Evolutionary conservation across 2,329 filamentous ascomycete species (phyloP).

Genomic region (Scytalidium sp.): DNA sequence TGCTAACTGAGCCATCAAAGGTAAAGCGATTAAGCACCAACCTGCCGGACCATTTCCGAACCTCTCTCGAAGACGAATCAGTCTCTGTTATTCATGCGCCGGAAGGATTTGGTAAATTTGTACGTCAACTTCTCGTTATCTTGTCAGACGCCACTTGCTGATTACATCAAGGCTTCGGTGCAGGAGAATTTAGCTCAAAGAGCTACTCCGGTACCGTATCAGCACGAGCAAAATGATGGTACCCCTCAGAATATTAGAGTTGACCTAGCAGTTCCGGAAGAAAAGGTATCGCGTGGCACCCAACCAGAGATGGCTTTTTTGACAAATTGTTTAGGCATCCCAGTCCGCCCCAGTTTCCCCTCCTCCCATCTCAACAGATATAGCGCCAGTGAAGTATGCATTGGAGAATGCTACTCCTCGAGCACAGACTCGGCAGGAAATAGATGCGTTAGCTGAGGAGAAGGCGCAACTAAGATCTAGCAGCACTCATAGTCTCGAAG

Average conservation of each 20-base stretch:
- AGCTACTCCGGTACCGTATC: constrained; percentile 28
- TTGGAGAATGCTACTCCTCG: constrained; percentile 72
- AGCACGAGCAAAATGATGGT: constrained; percentile 10
- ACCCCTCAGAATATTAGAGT: constrained; percentile 10
- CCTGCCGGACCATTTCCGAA: constrained; percentile 54
- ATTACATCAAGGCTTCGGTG: not conserved
- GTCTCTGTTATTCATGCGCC: constrained; percentile 91
- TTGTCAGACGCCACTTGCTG: no score
- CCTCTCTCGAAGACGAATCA: constrained; percentile 68
- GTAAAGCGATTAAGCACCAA: constrained; percentile 43
- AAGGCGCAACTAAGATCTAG: constrained; percentile 58
- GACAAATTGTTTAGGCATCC: constrained; percentile 13
- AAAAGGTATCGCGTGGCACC: not conserved
- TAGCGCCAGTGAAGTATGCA: constrained; percentile 64
- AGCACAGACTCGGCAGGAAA: constrained; percentile 78
- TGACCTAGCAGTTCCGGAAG: constrained; percentile 15
- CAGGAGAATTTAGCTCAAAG: constrained; percentile 12
- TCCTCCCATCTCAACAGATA: constrained; percentile 73
- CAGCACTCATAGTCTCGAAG: constrained; percentile 73
- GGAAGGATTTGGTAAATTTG: constrained; percentile 77
- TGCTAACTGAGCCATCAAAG: constrained; percentile 17
- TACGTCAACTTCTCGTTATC: no score
- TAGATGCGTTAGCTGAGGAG: constrained; percentile 53
- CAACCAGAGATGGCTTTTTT: not conserved
- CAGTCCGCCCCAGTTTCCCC: constrained; percentile 38